Percentiles rank a stretch among this genome's conserved stretches.
Evolutionary conservation across 176 grass and related monocot genomes (phyloP).

Genomic region (Zoysia japonica): DNA sequence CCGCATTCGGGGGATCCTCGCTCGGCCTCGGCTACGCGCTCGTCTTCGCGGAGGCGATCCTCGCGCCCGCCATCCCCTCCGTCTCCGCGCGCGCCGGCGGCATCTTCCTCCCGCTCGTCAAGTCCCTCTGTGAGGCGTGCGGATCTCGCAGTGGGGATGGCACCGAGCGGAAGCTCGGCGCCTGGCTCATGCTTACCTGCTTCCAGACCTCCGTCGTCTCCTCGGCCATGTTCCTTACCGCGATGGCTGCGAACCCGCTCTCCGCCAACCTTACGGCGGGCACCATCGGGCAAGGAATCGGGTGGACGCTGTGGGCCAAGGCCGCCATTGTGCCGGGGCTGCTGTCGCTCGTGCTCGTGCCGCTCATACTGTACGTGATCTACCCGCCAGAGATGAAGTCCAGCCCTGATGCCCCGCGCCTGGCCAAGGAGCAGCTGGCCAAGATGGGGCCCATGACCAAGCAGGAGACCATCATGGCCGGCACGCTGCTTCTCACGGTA

Average conservation of each 20-base stretch:
- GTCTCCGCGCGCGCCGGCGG: conserved; percentile 80
- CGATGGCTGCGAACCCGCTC: conserved; percentile 88
- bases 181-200: conserved; percentile 98
- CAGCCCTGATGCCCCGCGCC: conserved; percentile 80
- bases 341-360: conserved; percentile 76
- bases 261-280: conserved; percentile 73
- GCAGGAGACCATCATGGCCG: conserved; percentile 81
- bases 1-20: conserved; percentile 80
- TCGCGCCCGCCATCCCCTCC: conserved; percentile 89
- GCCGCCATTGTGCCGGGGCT: conserved; percentile 83
- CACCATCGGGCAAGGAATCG: conserved; percentile 73
- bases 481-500: conserved; percentile 90
- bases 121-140: conserved; percentile 80
- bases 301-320: conserved; percentile 97
- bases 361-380: conserved; percentile 75
- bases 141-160: conserved; percentile 77
- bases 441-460: conserved; percentile 92
- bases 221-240: conserved; percentile 94
- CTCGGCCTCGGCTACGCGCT: conserved; percentile 92
- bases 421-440: conserved; percentile 76
- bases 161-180: conserved; percentile 67
- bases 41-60: conserved; percentile 91
- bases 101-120: conserved; percentile 89
- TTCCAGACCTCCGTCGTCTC: conserved; percentile 95
- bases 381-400: conserved; percentile 88